A percentile compares a stretch with the other conserved stretches of the same genome.
These are phyloP conservation scores for Syncephalastrum racemosum DNA, from an alignment of 371 early-diverging fungal genomes.

Conservation along the genomic window DNA sequence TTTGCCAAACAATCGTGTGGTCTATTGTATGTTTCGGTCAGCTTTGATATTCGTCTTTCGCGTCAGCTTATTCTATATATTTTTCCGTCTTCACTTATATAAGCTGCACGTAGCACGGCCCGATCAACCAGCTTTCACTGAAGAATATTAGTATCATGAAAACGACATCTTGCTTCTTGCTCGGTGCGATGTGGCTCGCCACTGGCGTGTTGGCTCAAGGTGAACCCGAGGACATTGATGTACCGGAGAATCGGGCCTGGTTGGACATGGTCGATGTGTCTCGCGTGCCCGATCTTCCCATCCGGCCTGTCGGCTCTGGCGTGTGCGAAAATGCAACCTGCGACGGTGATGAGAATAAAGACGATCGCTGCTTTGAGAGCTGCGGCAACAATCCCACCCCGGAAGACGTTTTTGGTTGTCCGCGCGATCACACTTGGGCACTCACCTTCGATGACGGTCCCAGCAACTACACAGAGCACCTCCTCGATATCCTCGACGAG, in stretches of 20 bases:
- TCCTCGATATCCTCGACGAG: constrained; percentile 52
- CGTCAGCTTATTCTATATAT: too few species aligned
- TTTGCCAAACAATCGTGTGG: too few species aligned
- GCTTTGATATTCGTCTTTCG: too few species aligned
- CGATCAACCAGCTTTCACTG: not conserved
- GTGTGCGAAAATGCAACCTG: constrained; percentile 32
- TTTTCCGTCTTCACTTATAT: not conserved
- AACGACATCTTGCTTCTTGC: too few species aligned
- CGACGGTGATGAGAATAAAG: constrained; percentile 27
- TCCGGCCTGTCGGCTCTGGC: constrained; percentile 40
- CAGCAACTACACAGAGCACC: constrained; percentile 37
- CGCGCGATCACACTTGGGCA: constrained; percentile 30
- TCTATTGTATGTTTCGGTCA: too few species aligned
- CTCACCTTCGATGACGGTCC: constrained; percentile 75
- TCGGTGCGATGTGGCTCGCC: not conserved
- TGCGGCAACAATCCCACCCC: constrained; percentile 33
- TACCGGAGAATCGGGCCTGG: constrained; percentile 55
- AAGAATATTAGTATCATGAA: too few species aligned
- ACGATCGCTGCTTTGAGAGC: constrained; percentile 39
- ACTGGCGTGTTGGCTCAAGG: constrained; percentile 36
- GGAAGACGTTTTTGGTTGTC: constrained; percentile 41
- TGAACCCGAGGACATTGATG: constrained; percentile 55
- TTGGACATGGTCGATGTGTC: constrained; percentile 56
- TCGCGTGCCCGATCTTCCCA: constrained; percentile 20
- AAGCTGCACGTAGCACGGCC: not conserved